Conservation (phyloP, 2,329 filamentous ascomycete species). For the Xenoacremonium recifei region DNA sequence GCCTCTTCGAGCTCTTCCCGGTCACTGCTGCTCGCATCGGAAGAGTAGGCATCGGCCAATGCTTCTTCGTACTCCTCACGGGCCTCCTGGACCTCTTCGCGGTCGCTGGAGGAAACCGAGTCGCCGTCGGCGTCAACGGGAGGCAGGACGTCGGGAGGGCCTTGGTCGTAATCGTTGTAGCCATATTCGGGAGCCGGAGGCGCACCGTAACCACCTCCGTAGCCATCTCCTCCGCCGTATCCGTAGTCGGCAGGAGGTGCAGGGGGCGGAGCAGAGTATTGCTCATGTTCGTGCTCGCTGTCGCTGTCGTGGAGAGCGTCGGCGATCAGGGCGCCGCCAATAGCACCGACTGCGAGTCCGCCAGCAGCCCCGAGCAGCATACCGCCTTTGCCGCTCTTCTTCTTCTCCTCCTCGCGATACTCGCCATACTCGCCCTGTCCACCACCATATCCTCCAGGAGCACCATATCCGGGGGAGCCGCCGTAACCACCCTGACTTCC, state of each 20-base stretch:
- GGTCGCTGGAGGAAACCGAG: slow-evolving; percentile 41
- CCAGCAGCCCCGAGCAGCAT: slow-evolving; percentile 58
- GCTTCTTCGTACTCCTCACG: slow-evolving; percentile 44
- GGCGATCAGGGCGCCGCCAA: slow-evolving; percentile 57
- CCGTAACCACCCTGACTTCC: slow-evolving; percentile 3
- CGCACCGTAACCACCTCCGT: slow-evolving; percentile 2
- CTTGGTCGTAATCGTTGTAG: slow-evolving; percentile 11
- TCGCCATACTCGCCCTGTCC: slow-evolving; percentile 17
- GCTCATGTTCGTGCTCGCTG: slow-evolving; percentile 17
- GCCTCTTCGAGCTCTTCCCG: slow-evolving; percentile 52
- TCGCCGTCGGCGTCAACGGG: slow-evolving; percentile 39
- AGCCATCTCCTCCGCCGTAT: no score
- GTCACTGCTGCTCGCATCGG: slow-evolving; percentile 50
- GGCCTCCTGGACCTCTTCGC: slow-evolving; percentile 41
- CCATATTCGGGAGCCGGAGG: not conserved
- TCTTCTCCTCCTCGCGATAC: slow-evolving; percentile 26
- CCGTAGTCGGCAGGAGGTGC: slow-evolving; percentile 4
- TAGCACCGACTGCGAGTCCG: slow-evolving; percentile 55
- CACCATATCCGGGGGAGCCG: not conserved
- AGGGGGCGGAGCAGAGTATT: slow-evolving; percentile 19
- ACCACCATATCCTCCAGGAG: slow-evolving; percentile 14
- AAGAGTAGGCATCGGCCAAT: slow-evolving; percentile 36
- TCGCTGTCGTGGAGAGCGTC: slow-evolving; percentile 44
- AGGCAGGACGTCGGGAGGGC: slow-evolving; percentile 36
- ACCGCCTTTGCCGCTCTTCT: slow-evolving; percentile 48